phyloP scores from a whole-genome alignment of 306 rosid genomes.

The Casuarina cunninghamiana region DNA sequence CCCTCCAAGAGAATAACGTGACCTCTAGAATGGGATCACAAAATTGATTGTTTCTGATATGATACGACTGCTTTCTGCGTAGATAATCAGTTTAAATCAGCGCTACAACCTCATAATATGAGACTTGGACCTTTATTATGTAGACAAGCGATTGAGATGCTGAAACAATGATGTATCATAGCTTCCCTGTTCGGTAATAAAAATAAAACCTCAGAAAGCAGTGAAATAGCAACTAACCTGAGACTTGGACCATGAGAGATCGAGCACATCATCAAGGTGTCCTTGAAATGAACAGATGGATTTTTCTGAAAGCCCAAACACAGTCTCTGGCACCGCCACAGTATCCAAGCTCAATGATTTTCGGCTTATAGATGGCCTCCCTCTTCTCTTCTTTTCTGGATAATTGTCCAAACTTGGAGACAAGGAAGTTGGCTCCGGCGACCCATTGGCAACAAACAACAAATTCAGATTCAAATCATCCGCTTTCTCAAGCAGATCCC shows the following conservation, averaged over 20 bases:
- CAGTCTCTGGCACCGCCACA: conserved; percentile 62
- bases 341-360: conserved; percentile 83
- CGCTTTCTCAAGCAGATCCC: conserved; percentile 69
- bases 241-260: conserved; percentile 97
- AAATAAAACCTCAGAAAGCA: conserved; percentile 16
- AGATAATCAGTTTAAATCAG: background rate
- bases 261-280: conserved; percentile 86
- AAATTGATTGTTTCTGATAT: background rate
- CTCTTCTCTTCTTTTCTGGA: conserved; percentile 79
- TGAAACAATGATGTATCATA: background rate
- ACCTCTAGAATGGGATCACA: background rate
- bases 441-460: conserved; percentile 65
- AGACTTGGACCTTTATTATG: background rate
- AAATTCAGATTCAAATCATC: conserved; percentile 63
- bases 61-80: background rate
- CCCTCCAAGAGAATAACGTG: background rate
- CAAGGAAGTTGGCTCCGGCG: conserved; percentile 58
- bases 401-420: conserved; percentile 58
- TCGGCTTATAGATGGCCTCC: conserved; percentile 73
- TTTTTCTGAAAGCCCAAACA: conserved; percentile 83
- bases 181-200: conserved; percentile 8
- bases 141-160: background rate
- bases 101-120: background rate
- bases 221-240: conserved; percentile 65
- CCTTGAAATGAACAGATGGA: conserved; percentile 87